A percentile compares a stretch with the other conserved stretches of the same genome.
Conservation (phyloP, 352 stramenopile genomes). For the Stephanocyclus meneghinianus region DNA sequence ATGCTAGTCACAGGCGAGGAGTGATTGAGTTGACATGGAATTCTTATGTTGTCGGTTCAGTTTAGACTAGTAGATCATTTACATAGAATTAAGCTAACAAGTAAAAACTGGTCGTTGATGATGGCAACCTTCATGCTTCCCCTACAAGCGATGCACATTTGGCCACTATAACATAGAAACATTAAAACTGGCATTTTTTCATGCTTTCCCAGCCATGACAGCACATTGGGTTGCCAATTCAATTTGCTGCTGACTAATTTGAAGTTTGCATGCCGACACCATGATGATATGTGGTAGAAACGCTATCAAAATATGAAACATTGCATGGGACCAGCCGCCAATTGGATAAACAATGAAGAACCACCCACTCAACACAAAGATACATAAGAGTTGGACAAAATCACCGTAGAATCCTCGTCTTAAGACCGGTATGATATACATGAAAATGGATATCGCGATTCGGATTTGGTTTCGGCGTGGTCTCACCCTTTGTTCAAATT, state of each 20-base stretch:
- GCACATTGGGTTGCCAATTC: slow-evolving; percentile 45
- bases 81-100: no score
- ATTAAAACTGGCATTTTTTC: not conserved
- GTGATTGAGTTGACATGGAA: no score
- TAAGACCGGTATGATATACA: slow-evolving; percentile 64
- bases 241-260: slow-evolving; percentile 55
- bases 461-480: slow-evolving; percentile 61
- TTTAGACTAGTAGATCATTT: no score
- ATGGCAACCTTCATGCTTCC: no score
- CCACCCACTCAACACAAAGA: slow-evolving; percentile 26
- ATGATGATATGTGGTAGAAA: slow-evolving; percentile 62
- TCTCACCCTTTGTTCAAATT: slow-evolving; percentile 54
- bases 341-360: slow-evolving; percentile 73
- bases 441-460: slow-evolving; percentile 56
- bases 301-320: slow-evolving; percentile 66
- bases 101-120: no score
- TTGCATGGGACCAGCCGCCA: slow-evolving; percentile 70
- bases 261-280: slow-evolving; percentile 39
- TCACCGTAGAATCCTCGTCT: slow-evolving; percentile 32
- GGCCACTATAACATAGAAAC: not conserved
- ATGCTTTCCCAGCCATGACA: slow-evolving; percentile 3
- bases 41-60: no score
- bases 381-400: slow-evolving; percentile 33
- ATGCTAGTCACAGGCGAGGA: no score
- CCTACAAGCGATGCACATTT: no score